Evolutionary conservation across 306 rosid species (phyloP).

Genomic region (Cicer pinnatifidum): DNA sequence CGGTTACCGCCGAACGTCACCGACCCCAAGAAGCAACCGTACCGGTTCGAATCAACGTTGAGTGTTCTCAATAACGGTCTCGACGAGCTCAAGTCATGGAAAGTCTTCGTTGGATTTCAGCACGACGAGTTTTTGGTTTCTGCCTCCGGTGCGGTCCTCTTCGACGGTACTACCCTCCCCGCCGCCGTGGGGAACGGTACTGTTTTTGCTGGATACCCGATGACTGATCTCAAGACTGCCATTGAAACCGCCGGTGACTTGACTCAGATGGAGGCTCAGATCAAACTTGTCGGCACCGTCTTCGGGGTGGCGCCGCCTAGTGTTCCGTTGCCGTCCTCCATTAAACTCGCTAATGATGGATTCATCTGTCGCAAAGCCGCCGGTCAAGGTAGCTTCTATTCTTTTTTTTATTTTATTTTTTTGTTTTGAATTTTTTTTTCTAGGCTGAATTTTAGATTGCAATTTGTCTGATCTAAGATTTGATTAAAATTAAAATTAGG

Average conservation of each 20-base stretch:
- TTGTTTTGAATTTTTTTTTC: neutral
- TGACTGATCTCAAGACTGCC: constrained; percentile 90
- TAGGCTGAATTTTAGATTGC: neutral
- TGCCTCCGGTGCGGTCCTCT: constrained; percentile 67
- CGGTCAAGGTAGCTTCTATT: constrained; percentile 53
- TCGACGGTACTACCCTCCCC: constrained; percentile 66
- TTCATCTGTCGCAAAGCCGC: constrained; percentile 55
- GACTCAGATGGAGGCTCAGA: constrained; percentile 79
- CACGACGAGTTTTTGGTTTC: constrained; percentile 73
- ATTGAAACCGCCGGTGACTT: constrained; percentile 86
- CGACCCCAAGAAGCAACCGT: constrained; percentile 54
- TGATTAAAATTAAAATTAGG: neutral
- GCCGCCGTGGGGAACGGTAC: constrained; percentile 79
- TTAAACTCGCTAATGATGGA: constrained; percentile 80
- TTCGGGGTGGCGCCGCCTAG: constrained; percentile 76
- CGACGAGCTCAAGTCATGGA: constrained; percentile 82
- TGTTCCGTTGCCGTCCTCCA: constrained; percentile 71
- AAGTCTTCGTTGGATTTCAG: constrained; percentile 77
- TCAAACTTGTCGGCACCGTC: constrained; percentile 71
- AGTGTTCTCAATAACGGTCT: constrained; percentile 81
- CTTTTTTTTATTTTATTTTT: neutral
- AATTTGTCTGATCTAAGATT: constrained; percentile 22
- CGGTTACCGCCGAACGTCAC: constrained; percentile 61
- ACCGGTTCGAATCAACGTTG: constrained; percentile 77
- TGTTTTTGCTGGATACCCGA: constrained; percentile 71